phyloP scores from a whole-genome alignment of 805 yeast genomes.

The Candida germanica region DNA sequence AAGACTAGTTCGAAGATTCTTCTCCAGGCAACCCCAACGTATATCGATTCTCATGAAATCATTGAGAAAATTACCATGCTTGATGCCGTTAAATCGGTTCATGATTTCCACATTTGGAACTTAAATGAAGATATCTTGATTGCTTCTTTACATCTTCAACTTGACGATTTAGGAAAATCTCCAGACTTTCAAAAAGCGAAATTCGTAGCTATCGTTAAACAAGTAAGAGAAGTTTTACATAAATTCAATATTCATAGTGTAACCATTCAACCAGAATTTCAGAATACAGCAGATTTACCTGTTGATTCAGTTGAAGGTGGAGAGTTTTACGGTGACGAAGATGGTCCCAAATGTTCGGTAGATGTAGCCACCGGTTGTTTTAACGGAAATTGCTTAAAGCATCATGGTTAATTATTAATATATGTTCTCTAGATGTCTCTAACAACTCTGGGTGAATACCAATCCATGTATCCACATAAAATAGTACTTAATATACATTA shows the following conservation, averaged over 20 bases:
- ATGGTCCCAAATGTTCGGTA: conserved; percentile 24
- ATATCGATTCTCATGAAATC: conserved; percentile 72
- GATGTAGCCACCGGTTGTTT: conserved; percentile 32
- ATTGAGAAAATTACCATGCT: conserved; percentile 63
- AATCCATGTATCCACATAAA: neutral
- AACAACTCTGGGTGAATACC: neutral
- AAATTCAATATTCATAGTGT: conserved; percentile 86
- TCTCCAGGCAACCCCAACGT: conserved; percentile 89
- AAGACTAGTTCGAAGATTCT: conserved; percentile 81
- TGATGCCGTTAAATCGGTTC: conserved; percentile 77
- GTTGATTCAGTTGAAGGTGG: conserved; percentile 10
- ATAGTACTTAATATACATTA: neutral
- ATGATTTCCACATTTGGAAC: conserved; percentile 97
- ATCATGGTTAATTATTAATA: neutral
- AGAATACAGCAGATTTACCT: conserved; percentile 9
- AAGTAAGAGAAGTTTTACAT: conserved; percentile 76
- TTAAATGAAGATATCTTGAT: conserved; percentile 81
- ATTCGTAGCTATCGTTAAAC: conserved; percentile 67
- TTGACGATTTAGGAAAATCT: conserved; percentile 52
- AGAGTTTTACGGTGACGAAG: conserved; percentile 29
- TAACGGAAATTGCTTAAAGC: conserved; percentile 21
- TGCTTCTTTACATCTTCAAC: conserved; percentile 86
- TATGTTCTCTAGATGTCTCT: too few relatives aligned
- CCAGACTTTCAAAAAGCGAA: conserved; percentile 33
- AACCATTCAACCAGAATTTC: conserved; percentile 94